Base-by-base conservation (phyloP, 2,329 filamentous ascomycete genomes). In the Didymellaceae sp. region DNA sequence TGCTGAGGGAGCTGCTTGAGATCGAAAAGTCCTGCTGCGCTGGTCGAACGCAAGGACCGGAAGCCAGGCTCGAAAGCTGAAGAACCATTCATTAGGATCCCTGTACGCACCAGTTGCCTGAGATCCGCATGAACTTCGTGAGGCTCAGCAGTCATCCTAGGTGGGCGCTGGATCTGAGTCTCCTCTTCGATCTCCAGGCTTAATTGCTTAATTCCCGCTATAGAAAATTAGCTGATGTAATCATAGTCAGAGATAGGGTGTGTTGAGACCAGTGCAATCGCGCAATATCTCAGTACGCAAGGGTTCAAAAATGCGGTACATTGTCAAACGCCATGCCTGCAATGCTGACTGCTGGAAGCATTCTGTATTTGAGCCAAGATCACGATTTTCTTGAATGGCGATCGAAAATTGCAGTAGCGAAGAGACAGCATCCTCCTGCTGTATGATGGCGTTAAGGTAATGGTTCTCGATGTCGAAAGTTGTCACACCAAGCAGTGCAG, bases 101-200 rank as follows among this genome's bases (percentile, higher is more conserved):
- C 81, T 0, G 57, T 69, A 1, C 28, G 4, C 0, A 78, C 72
- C 32, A 86, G 79, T 0, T 28, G 4, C 0, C 17, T 4, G 0
- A 89, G 43, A 25, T 80, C 70, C 0, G 46, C 9, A 42, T 85
- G 77, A 0, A 85, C 9, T 0, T 0, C 2, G 35, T 87, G 82
- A 0, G 7, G 1, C 0, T 54, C 61, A 0, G 85, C 75, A 0
- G 59, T 28, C 1, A 75, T 73, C 0, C 67, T 48, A 0, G 66
- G 60, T 0, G 84, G 81, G 1, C 73, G 74, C 55, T 88, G 74
- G 0, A 83, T 57, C 39, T 88, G 72, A 1, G 78, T 73, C 59
- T 90, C 83, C 20, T 80, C 71, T 56, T 90, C 83, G 1, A 82
- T 78, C 53, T 91, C 86, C 0, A 84, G 84, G 0, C 83, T 77